phyloP scores from a whole-genome alignment of 2,329 filamentous ascomycete genomes.

The Penicillium sp. region DNA sequence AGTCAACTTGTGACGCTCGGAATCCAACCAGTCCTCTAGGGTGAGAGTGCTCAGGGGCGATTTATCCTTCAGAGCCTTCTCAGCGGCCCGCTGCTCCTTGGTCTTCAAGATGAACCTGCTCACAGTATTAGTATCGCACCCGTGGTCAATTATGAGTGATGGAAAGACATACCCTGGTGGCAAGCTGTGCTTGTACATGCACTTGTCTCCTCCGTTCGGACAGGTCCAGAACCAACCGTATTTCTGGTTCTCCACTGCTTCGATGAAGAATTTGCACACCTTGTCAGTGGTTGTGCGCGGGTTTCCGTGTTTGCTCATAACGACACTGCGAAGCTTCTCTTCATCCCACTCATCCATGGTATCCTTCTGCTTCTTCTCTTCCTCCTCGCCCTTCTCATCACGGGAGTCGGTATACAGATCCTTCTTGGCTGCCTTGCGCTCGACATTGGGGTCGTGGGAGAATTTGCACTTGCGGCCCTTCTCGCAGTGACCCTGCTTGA shows the following conservation, averaged over 20 bases:
- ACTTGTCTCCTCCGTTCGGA: constrained; percentile 94
- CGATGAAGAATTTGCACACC: constrained; percentile 98
- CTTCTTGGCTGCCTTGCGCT: constrained; percentile 89
- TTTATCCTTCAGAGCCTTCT: constrained; percentile 95
- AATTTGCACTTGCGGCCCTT: constrained; percentile 99
- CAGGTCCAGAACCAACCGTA: constrained; percentile 99
- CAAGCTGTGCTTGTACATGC: constrained; percentile 96
- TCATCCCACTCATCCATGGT: constrained; percentile 98
- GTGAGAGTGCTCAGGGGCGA: constrained; percentile 91
- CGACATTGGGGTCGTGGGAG: constrained; percentile 82
- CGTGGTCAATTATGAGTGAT: not conserved
- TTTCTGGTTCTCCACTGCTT: constrained; percentile 95
- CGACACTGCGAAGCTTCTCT: constrained; percentile 86
- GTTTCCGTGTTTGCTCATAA: constrained; percentile 95
- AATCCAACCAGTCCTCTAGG: constrained; percentile 95
- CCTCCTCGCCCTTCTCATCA: constrained; percentile 65
- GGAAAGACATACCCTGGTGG: constrained; percentile 75
- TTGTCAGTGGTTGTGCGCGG: constrained; percentile 94
- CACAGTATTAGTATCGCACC: constrained; percentile 11
- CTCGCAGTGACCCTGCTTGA: constrained; percentile 94
- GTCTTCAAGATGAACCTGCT: constrained; percentile 91
- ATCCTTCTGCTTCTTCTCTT: constrained; percentile 76
- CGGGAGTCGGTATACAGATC: constrained; percentile 85
- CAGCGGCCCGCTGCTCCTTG: constrained; percentile 90
- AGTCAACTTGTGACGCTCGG: constrained; percentile 90